Conservation (phyloP, 352 stramenopile species). For the Globisporangium radiosum region DNA sequence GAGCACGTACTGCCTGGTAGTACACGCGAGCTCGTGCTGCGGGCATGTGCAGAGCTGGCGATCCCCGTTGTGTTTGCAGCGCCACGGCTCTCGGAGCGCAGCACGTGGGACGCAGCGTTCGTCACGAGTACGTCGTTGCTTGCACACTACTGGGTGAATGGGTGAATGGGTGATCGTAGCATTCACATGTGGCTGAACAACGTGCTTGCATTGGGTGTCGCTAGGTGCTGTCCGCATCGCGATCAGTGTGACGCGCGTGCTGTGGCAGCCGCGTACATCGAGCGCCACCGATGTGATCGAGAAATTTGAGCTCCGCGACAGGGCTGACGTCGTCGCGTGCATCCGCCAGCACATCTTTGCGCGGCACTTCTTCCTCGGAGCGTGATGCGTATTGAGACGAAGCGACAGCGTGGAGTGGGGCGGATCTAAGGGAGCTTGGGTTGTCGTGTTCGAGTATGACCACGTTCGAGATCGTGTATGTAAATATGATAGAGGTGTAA, state of each 20-base stretch:
- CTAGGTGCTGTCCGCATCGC: conserved; percentile 13
- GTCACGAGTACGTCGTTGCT: conserved; percentile 47
- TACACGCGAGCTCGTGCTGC: conserved; percentile 54
- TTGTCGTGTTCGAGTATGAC: too few relatives aligned
- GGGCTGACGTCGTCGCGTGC: conserved; percentile 1
- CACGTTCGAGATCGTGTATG: too few relatives aligned
- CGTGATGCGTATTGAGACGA: not conserved
- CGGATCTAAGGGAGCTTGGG: too few relatives aligned
- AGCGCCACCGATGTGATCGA: not conserved
- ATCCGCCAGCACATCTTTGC: conserved; percentile 10
- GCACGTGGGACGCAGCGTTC: conserved; percentile 57
- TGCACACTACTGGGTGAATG: not conserved
- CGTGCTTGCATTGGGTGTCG: not conserved
- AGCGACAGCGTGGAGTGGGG: too few relatives aligned
- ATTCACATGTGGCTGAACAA: not conserved
- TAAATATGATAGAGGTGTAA: too few relatives aligned
- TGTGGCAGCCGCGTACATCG: not conserved
- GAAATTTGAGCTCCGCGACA: not conserved
- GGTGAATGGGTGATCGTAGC: too few relatives aligned
- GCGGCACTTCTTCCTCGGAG: conserved; percentile 11
- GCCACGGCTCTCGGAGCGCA: conserved; percentile 44
- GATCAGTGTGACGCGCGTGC: conserved; percentile 11
- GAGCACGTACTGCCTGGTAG: conserved; percentile 47
- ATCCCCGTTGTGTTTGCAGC: conserved; percentile 54
- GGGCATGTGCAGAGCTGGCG: conserved; percentile 41